Base-by-base conservation (phyloP, 2,329 filamentous ascomycete genomes). In the Thermomyces lanuginosus region DNA sequence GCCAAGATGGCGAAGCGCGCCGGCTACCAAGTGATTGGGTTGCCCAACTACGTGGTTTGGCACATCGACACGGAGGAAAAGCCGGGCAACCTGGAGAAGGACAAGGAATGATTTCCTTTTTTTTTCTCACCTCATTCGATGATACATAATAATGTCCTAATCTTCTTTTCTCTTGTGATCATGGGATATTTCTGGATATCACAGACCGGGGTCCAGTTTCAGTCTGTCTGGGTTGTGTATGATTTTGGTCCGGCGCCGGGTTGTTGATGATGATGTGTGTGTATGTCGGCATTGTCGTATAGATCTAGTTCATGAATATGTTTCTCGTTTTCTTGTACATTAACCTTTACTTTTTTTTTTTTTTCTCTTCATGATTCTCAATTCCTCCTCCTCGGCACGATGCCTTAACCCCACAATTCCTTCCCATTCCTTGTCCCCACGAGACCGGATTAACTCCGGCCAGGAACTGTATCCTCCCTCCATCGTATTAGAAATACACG, bases 31-130 rank as follows among this genome's bases (percentile, higher is more conserved):
- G 89, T 98, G 14, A 70, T 82, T 40, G 89, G 89, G 23, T 63
- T 98, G 30, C 89, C 86, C 21, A 98, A 98, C 53, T 98, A 98
- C 51, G 76, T 98, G 26, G 86, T 98, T 32, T 98, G 89, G 89
- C 89, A 98, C 51, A 80, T 92, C 44, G 89, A 98, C 53, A 98
- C 89, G 2, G 72, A 84, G 30, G 89, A 98, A 62, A 92, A 93
- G 64, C 69, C 72, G 17, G 82, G 83, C 17, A 95, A 95, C 32
- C 44, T 56, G 11, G 51, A n/a, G n/a, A n/a, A 16, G 12, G 18
- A 24, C 6, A 24, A 23, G 12, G 22, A 15, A 24, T 13, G 22
- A 16, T 21, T 34, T 31, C 22, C 31, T 19, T 30, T 29, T 23
- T 23, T 19, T 13, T 12, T 26, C 29, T 12, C 15, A 16, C 8